Evolutionary conservation across 345 rosid genomes (phyloP), one percentile per base, ranked within the genome.

Genomic region (Mallotus nudiflorus): DNA sequence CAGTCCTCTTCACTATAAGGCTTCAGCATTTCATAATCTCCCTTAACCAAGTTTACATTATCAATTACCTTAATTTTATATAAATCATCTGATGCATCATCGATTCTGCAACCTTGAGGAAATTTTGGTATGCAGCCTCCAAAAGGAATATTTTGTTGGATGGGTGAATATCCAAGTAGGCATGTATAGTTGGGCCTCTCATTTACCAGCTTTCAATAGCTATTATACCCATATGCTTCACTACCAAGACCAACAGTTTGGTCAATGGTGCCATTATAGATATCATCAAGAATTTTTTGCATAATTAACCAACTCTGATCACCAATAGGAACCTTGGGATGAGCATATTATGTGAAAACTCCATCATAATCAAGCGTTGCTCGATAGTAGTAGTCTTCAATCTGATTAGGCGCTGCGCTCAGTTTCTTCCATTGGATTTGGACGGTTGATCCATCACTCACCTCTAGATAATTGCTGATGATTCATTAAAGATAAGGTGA

Each of bases 221-320:
- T 73, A 50, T 77, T 77, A 37, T 45, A 80, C 15, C 86, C 86
- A 49, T 84, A 80, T 0, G 68, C 16, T 16, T 84, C 82, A 68
- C 82, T 73, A 6, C 84, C 82, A 3, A 0, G 0, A 0, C 0
- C 0, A 19, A n/a, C n/a, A n/a, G n/a, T n/a, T n/a, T n/a, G n/a
- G n/a, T 16, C 52, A 8, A 5, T 0, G 9, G 12, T 61, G 1
- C 0, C 24, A 14, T 2, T 6, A 48, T 84, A 83, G 9, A 80
- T 78, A 51, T 81, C 25, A 1, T 70, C 28, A 1, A 82, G 87
- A 2, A 42, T 42, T 22, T 40, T n/a, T 13, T 31, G 19, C 33
- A 65, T 24, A 22, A 19, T 20, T 3, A 50, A 39, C 81, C 81
- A 78, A 18, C 11, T 59, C 54, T 58, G 56, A 16, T 53, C 39